These are phyloP conservation scores for Avena atlantica DNA, from an alignment of 176 grass and related monocot genomes.

Conservation along the genomic window DNA sequence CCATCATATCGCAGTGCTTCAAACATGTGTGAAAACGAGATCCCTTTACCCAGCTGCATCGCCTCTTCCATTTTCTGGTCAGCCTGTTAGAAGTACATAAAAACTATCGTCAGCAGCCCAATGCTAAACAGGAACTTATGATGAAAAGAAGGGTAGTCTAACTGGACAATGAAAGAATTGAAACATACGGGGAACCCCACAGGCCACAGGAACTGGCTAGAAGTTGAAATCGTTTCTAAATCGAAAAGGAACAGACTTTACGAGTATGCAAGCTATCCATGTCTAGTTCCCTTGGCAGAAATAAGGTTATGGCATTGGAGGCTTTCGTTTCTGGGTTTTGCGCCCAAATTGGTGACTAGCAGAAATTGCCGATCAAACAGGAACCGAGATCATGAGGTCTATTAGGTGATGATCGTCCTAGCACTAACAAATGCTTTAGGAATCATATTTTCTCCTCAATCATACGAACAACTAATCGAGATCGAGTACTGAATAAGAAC, in stretches of 20 bases:
- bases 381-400: background rate
- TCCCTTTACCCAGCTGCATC: constrained; percentile 66
- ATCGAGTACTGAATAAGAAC: background rate
- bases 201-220: background rate
- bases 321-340: background rate
- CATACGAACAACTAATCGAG: background rate
- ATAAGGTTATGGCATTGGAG: constrained; percentile 12
- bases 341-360: background rate
- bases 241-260: background rate
- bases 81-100: constrained; percentile 55
- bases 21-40: constrained; percentile 66
- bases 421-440: background rate
- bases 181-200: background rate
- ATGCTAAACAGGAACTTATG: background rate
- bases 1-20: constrained; percentile 80
- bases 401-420: background rate
- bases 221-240: constrained; percentile 2
- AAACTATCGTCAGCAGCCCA: background rate
- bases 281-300: background rate
- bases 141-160: background rate
- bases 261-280: background rate
- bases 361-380: background rate
- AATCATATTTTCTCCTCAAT: background rate
- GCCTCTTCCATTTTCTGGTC: constrained; percentile 75
- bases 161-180: background rate